A percentile compares a stretch with the other conserved stretches of the same genome.
phyloP scores from a whole-genome alignment of 176 grass and related monocot genomes.

The Zea mays region DNA sequence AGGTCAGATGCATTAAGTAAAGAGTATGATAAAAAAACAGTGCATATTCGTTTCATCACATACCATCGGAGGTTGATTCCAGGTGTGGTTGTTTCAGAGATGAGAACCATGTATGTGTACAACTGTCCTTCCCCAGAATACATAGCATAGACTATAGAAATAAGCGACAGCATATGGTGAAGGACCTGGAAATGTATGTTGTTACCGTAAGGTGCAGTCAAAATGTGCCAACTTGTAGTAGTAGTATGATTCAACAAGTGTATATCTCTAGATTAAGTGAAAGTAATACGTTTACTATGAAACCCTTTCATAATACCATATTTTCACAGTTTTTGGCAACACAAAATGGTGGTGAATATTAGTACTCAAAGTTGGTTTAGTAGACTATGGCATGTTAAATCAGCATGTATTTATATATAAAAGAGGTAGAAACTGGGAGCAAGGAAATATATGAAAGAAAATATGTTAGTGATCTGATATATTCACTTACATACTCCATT shows the following conservation, averaged over 20 bases:
- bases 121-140: slow-evolving; percentile 86
- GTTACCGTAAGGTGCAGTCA: neutral
- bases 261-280: neutral
- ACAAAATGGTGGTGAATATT: neutral
- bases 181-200: slow-evolving; percentile 62
- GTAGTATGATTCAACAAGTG: neutral
- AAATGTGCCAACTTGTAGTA: neutral
- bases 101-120: slow-evolving; percentile 90
- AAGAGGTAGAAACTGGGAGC: neutral
- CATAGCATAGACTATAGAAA: slow-evolving; percentile 72
- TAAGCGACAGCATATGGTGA: slow-evolving; percentile 80
- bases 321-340: neutral
- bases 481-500: slow-evolving; percentile 90
- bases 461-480: slow-evolving; percentile 6
- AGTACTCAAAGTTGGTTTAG: neutral
- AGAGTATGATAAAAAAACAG: neutral
- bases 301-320: neutral
- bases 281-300: slow-evolving; percentile 4
- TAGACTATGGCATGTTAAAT: neutral
- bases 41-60: slow-evolving; percentile 37
- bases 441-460: slow-evolving; percentile 27
- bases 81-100: slow-evolving; percentile 93
- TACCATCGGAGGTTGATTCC: slow-evolving; percentile 98
- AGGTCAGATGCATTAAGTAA: slow-evolving; percentile 33
- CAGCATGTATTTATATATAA: neutral